These are phyloP conservation scores for Aureobasidium sp. DNA, from an alignment of 2,329 filamentous ascomycete genomes.

Conservation along the genomic window DNA sequence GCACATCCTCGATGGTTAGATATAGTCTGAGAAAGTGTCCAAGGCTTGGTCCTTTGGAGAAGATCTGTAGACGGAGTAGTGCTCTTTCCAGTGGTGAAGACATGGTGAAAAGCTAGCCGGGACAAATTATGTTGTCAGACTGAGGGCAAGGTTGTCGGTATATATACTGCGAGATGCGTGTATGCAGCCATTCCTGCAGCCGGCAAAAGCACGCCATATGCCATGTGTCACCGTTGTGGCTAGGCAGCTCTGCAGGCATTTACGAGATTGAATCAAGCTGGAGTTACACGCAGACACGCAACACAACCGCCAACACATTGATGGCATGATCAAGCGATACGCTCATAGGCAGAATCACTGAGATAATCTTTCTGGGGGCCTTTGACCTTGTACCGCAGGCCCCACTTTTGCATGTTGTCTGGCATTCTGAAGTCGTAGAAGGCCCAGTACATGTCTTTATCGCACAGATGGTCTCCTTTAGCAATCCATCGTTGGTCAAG, in stretches of 20 bases:
- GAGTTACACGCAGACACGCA: not conserved
- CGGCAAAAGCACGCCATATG: slow-evolving; percentile 12
- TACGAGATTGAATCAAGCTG: not conserved
- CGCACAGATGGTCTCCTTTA: slow-evolving; percentile 61
- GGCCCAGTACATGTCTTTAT: slow-evolving; percentile 65
- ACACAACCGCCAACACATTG: not conserved
- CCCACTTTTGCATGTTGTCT: slow-evolving; percentile 28
- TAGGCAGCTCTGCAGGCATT: not conserved
- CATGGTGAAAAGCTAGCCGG: not conserved
- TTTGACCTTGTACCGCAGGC: slow-evolving; percentile 32
- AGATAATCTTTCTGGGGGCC: slow-evolving; percentile 34
- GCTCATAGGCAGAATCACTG: slow-evolving; percentile 32
- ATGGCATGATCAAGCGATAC: slow-evolving; percentile 2
- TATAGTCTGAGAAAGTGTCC: not conserved
- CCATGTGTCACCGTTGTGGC: not conserved
- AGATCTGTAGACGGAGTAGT: not conserved
- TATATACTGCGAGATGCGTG: not conserved
- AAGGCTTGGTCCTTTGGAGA: not conserved
- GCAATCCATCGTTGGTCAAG: slow-evolving; percentile 48
- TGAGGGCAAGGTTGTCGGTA: not conserved
- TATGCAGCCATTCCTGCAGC: too few species aligned
- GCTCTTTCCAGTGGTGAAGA: slow-evolving; percentile 3
- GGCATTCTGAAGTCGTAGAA: slow-evolving; percentile 55
- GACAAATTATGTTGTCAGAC: not conserved
- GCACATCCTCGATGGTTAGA: not conserved